Percentiles rank a stretch among this genome's conserved stretches.
Conservation (phyloP, 2,329 filamentous ascomycete species). For the Chrysoporthe puriensis region DNA sequence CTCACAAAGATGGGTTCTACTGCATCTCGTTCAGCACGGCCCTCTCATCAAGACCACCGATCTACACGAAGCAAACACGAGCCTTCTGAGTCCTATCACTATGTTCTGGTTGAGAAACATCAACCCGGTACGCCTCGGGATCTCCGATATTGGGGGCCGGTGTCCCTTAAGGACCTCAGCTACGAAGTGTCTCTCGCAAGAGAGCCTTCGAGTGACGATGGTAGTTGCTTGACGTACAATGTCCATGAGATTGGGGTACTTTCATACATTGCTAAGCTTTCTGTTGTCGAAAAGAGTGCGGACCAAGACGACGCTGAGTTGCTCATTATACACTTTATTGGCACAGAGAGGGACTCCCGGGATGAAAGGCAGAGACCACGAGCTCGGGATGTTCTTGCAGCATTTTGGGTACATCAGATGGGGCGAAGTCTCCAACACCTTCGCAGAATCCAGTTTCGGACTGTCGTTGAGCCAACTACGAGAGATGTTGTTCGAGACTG, state of each 20-base stretch:
- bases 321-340: constrained; percentile 4
- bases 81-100: background rate
- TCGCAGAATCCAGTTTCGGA: constrained; percentile 4
- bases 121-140: background rate
- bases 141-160: background rate
- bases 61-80: background rate
- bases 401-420: constrained; percentile 9
- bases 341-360: constrained; percentile 2
- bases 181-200: background rate
- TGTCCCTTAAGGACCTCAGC: background rate
- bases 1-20: background rate
- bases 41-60: background rate
- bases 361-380: background rate
- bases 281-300: background rate
- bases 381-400: constrained; percentile 8
- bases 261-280: constrained; percentile 2
- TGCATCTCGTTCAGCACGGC: background rate
- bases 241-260: background rate
- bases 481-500: constrained; percentile 1
- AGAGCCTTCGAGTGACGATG: background rate
- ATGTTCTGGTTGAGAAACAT: background rate
- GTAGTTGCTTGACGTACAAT: background rate
- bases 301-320: background rate
- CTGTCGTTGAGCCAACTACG: constrained; percentile 6
- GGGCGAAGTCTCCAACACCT: constrained; percentile 1